A percentile compares a stretch with the other conserved stretches of the same genome.
These are phyloP conservation scores for Cadophora malorum DNA, from an alignment of 2,329 filamentous ascomycete genomes.

Conservation along the genomic window DNA sequence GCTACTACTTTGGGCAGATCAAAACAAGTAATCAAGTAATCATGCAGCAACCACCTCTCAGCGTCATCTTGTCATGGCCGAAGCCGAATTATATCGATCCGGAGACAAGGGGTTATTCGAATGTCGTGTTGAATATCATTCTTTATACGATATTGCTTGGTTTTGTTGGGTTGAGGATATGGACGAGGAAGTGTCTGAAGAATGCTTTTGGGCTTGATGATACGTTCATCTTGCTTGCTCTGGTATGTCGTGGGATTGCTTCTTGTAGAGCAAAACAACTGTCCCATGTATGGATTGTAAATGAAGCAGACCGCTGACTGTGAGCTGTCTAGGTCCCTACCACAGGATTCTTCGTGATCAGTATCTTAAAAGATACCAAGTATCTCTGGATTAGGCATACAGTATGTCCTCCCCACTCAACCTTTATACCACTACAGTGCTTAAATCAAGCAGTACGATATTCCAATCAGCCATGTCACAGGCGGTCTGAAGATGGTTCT, in stretches of 20 bases:
- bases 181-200: slow-evolving; percentile 52
- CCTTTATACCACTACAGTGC: not conserved
- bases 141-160: slow-evolving; percentile 49
- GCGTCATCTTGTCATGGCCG: slow-evolving; percentile 43
- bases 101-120: slow-evolving; percentile 50
- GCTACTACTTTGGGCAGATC: not conserved
- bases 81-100: slow-evolving; percentile 55
- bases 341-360: slow-evolving; percentile 48
- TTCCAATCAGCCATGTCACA: slow-evolving; percentile 45
- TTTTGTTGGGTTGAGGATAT: slow-evolving; percentile 53
- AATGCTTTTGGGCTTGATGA: slow-evolving; percentile 56
- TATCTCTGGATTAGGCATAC: slow-evolving; percentile 49
- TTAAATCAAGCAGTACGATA: slow-evolving; percentile 46
- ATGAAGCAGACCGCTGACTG: not conserved
- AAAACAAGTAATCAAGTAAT: slow-evolving; percentile 3
- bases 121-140: slow-evolving; percentile 51
- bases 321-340: slow-evolving; percentile 41
- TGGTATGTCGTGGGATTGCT: slow-evolving; percentile 38
- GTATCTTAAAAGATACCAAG: slow-evolving; percentile 45
- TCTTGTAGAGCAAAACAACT: not conserved
- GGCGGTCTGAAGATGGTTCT: slow-evolving; percentile 49
- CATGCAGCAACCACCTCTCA: slow-evolving; percentile 37
- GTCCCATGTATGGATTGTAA: not conserved
- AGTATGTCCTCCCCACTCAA: slow-evolving; percentile 22
- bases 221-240: slow-evolving; percentile 51